Percentiles rank a stretch among this genome's conserved stretches.
phyloP scores from a whole-genome alignment of 75 land plant species.

The Cryptomeria japonica region DNA sequence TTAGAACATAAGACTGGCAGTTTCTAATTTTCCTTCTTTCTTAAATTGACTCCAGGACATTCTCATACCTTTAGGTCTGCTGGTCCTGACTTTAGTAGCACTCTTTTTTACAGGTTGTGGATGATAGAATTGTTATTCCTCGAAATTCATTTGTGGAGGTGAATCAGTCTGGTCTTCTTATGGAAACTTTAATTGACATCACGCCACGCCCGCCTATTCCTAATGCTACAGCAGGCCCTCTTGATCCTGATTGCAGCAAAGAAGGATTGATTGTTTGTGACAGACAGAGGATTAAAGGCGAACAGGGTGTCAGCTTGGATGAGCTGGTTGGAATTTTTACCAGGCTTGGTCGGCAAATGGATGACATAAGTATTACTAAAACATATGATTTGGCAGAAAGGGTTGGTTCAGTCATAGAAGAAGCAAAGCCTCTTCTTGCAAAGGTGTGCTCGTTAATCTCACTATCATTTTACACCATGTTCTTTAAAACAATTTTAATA shows the following conservation, averaged over 20 bases:
- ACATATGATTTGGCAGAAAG: conserved; percentile 69
- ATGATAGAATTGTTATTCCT: conserved; percentile 82
- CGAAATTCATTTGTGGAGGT: conserved; percentile 90
- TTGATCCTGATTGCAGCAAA: conserved; percentile 59
- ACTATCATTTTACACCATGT: neutral
- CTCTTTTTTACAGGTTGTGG: conserved; percentile 56
- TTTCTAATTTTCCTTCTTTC: conserved; percentile 1
- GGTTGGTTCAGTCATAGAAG: conserved; percentile 63
- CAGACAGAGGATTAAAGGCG: conserved; percentile 77
- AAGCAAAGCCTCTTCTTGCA: conserved; percentile 77
- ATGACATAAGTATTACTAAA: conserved; percentile 62
- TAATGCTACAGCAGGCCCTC: conserved; percentile 69
- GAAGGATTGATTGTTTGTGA: conserved; percentile 97
- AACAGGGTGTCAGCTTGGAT: conserved; percentile 94
- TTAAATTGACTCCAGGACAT: neutral
- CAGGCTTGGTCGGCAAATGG: conserved; percentile 77
- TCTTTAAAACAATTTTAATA: neutral
- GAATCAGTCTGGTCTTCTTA: conserved; percentile 95
- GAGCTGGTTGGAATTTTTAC: conserved; percentile 83
- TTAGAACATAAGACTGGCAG: neutral
- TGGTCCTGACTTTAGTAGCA: neutral
- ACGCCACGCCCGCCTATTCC: conserved; percentile 84
- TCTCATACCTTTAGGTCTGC: neutral
- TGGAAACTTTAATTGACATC: conserved; percentile 94
- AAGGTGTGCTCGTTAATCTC: conserved; percentile 55